Conservation (phyloP, 768 basidiomycete species). For the Lyophyllum decastes region DNA sequence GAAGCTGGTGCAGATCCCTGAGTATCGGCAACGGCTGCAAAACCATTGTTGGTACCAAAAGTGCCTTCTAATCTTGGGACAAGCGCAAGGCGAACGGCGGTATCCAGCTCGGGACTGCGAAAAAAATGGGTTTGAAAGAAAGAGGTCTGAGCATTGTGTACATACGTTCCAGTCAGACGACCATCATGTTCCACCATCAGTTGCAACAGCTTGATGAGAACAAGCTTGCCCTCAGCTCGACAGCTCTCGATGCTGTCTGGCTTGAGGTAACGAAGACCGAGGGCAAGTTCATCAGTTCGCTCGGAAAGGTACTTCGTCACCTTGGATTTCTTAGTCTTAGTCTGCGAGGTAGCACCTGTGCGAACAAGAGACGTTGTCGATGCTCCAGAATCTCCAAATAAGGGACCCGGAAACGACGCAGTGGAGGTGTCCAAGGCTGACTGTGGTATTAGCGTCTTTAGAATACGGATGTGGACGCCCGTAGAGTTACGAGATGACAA, state of each 20-base stretch:
- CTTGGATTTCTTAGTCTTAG: slow-evolving; percentile 82
- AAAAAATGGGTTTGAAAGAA: slow-evolving; percentile 1
- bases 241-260: slow-evolving; percentile 51
- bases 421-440: slow-evolving; percentile 56
- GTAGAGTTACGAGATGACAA: slow-evolving; percentile 71
- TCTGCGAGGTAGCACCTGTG: slow-evolving; percentile 59
- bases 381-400: slow-evolving; percentile 76
- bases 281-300: slow-evolving; percentile 73
- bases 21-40: slow-evolving; percentile 34
- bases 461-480: slow-evolving; percentile 62
- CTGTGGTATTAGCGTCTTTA: slow-evolving; percentile 73
- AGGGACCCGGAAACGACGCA: slow-evolving; percentile 80
- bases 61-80: slow-evolving; percentile 53
- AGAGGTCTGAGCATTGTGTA: slow-evolving; percentile 9
- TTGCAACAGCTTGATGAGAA: slow-evolving; percentile 72
- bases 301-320: slow-evolving; percentile 78
- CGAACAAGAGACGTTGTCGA: slow-evolving; percentile 70
- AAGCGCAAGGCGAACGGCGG: slow-evolving; percentile 72
- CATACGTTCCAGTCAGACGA: slow-evolving; percentile 82
- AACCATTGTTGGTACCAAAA: slow-evolving; percentile 21
- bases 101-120: slow-evolving; percentile 61
- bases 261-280: slow-evolving; percentile 71
- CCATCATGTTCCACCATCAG: slow-evolving; percentile 91
- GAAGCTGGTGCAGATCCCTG: slow-evolving; percentile 16
- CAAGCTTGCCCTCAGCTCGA: slow-evolving; percentile 73